Conservation (phyloP, 1,139 yeast genomes). For the Suhomyces yuchorum region DNA sequence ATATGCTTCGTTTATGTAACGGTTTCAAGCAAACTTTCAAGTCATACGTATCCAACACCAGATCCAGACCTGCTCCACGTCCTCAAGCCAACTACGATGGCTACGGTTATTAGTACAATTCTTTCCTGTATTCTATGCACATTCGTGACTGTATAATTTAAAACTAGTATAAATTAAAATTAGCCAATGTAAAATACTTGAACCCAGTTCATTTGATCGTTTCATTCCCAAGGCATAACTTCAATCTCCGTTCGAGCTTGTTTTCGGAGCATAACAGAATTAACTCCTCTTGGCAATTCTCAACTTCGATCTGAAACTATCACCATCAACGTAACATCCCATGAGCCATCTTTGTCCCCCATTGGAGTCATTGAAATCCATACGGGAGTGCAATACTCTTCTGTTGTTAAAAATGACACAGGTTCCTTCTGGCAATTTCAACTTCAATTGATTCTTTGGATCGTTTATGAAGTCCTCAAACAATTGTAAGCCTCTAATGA, state of each 20-base stretch:
- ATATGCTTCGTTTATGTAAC: slow-evolving; percentile 83
- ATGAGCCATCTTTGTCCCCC: slow-evolving; percentile 72
- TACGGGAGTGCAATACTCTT: slow-evolving; percentile 70
- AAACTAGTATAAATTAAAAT: slow-evolving; percentile 3
- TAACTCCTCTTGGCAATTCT: slow-evolving; percentile 34
- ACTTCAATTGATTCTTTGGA: slow-evolving; percentile 55
- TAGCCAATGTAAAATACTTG: neutral
- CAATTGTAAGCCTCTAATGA: slow-evolving; percentile 56
- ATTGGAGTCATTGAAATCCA: slow-evolving; percentile 53
- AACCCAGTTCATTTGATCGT: no score
- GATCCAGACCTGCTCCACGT: slow-evolving; percentile 17
- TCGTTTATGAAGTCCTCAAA: slow-evolving; percentile 65
- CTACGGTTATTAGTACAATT: slow-evolving; percentile 28
- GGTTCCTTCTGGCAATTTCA: slow-evolving; percentile 61
- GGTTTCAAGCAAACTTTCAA: slow-evolving; percentile 78
- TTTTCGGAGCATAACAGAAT: no score
- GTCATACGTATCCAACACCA: slow-evolving; percentile 30
- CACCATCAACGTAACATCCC: slow-evolving; percentile 78
- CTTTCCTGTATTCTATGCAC: slow-evolving; percentile 9
- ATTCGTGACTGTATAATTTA: slow-evolving; percentile 11
- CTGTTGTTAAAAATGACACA: slow-evolving; percentile 77
- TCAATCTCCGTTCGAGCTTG: no score
- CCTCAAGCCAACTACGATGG: slow-evolving; percentile 28
- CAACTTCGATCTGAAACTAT: slow-evolving; percentile 66
- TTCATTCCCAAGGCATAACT: no score